Evolutionary conservation across 257 asterid species (phyloP), one percentile per base, ranked within the genome.

Genomic region (Henckelia pumila): DNA sequence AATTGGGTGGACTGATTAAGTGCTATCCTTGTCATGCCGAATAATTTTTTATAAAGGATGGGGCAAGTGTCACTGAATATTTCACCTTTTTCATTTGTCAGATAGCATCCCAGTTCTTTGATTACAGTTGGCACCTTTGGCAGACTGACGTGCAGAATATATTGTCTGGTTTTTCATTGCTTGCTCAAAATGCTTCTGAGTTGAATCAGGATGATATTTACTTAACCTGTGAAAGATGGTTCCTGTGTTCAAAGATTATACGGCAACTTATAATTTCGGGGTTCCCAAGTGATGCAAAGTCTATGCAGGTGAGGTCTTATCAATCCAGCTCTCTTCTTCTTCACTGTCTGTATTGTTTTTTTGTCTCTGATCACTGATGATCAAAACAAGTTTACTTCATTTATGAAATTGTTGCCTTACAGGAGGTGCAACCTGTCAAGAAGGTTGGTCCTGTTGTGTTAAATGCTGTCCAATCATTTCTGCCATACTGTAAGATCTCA

Each of bases 101-200:
- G 99, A 88, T 94, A 76, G 87, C 96, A 30, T 80, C 86, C 67
- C 91, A 88, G 75, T 91, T 91, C 81, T 94, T 94, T 80, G 99
- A 94, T 73, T 94, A 82, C 80, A 80, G 96, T 88, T 94, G 99
- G 99, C 88, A 85, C 81, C 96, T 91, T 69, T 94, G 99, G 99
- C 96, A 88, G 93, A 80, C 79, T 71, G 97, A 94, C 70, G 72
- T 84, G 73, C 96, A 85, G 83, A 80, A 84, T 67, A 83, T 94
- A 75, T 80, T 91, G 75, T 91, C 82, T 71, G 91, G 89, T 64
- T 91, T 91, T 75, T 79, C 92, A 40, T 75, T 80, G 77, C 87
- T 94, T 74, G 83, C 88, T 75, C 99, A 88, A 81, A 88, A 83
- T 79, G 63, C 85, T 72, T 72, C 91, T 70, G 96, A 88, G 72